Evolutionary conservation across 352 stramenopile genomes (phyloP).

Genomic region (Stramenopiles sp.): DNA sequence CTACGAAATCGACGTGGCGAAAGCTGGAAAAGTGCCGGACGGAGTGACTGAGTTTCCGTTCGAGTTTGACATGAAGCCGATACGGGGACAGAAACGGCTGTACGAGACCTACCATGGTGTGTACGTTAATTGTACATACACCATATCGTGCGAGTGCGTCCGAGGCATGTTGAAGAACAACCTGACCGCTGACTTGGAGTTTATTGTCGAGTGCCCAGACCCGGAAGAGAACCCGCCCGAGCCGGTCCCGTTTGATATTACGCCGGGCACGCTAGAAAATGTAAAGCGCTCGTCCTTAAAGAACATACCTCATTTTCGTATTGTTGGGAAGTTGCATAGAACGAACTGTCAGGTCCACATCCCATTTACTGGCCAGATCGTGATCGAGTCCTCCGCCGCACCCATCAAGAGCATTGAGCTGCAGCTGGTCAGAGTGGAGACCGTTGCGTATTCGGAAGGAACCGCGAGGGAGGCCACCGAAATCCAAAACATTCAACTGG

Average conservation of each 20-base stretch:
- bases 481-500: slow-evolving; percentile 79
- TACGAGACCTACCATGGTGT: slow-evolving; percentile 75
- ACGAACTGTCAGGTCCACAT: slow-evolving; percentile 42
- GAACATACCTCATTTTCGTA: slow-evolving; percentile 45
- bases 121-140: slow-evolving; percentile 68
- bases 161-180: slow-evolving; percentile 59
- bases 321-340: slow-evolving; percentile 51
- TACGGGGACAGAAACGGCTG: slow-evolving; percentile 36
- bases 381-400: slow-evolving; percentile 44
- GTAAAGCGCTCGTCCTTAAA: slow-evolving; percentile 31
- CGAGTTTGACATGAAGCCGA: slow-evolving; percentile 49
- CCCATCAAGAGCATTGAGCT: slow-evolving; percentile 63
- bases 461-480: slow-evolving; percentile 66
- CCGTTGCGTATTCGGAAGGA: slow-evolving; percentile 44
- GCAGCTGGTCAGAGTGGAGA: slow-evolving; percentile 67
- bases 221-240: slow-evolving; percentile 38
- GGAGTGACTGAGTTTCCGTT: slow-evolving; percentile 55
- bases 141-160: slow-evolving; percentile 52
- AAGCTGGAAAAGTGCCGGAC: neutral
- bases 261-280: slow-evolving; percentile 55
- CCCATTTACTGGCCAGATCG: slow-evolving; percentile 29
- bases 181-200: slow-evolving; percentile 36
- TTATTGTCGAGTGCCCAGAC: slow-evolving; percentile 56
- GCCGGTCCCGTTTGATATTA: slow-evolving; percentile 52
- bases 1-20: slow-evolving; percentile 16